Conservation (phyloP, 257 asterid species). For the Phtheirospermum japonicum region DNA sequence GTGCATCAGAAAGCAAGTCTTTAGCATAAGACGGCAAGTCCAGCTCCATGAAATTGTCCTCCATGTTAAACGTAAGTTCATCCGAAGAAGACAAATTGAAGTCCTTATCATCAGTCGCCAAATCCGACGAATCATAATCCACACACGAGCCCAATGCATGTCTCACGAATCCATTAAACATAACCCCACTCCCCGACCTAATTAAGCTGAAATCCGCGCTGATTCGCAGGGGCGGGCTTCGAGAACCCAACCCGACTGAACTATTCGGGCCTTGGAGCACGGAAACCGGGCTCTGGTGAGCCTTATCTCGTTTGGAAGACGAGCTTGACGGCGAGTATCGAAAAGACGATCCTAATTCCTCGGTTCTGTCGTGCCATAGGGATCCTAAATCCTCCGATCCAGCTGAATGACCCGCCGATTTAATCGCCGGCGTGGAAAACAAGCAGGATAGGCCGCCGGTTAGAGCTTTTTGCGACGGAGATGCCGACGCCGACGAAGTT, state of each 20-base stretch:
- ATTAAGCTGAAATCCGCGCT: slow-evolving; percentile 48
- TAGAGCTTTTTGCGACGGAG: slow-evolving; percentile 56
- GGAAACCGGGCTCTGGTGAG: slow-evolving; percentile 90
- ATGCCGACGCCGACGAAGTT: slow-evolving; percentile 57
- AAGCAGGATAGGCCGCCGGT: slow-evolving; percentile 68
- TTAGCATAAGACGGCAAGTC: slow-evolving; percentile 57
- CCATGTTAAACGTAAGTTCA: slow-evolving; percentile 86
- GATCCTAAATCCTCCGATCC: slow-evolving; percentile 69
- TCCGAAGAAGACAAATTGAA: slow-evolving; percentile 29
- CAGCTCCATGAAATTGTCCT: slow-evolving; percentile 49
- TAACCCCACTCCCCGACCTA: slow-evolving; percentile 51
- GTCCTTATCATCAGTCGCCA: slow-evolving; percentile 41
- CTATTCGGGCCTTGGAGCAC: slow-evolving; percentile 72
- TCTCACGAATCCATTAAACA: slow-evolving; percentile 67
- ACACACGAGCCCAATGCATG: slow-evolving; percentile 73
- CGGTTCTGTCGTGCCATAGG: slow-evolving; percentile 77
- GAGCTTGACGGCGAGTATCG: slow-evolving; percentile 67
- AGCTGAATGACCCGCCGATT: slow-evolving; percentile 52
- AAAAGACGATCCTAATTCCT: slow-evolving; percentile 65
- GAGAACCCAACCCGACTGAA: slow-evolving; percentile 47
- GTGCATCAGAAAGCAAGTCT: slow-evolving; percentile 70
- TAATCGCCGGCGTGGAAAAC: slow-evolving; percentile 54
- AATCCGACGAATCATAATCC: slow-evolving; percentile 48
- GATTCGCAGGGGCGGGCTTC: slow-evolving; percentile 57
- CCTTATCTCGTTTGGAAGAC: slow-evolving; percentile 64